phyloP scores from a whole-genome alignment of 352 stramenopile genomes.

The Ophiocytium majus region DNA sequence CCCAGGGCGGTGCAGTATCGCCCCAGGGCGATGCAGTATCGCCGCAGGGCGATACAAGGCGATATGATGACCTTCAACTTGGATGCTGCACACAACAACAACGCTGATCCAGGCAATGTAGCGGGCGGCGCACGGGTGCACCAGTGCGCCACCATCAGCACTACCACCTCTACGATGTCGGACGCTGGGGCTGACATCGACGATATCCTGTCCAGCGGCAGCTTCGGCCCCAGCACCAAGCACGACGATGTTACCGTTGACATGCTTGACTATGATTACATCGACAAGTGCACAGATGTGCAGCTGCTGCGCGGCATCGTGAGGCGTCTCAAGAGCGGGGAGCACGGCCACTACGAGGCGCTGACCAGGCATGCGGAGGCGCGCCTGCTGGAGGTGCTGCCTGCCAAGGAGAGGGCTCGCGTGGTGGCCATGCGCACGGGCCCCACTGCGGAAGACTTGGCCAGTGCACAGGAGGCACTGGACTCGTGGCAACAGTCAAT shows the following conservation, averaged over 20 bases:
- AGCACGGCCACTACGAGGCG: slow-evolving; percentile 43
- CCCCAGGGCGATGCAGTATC: no score
- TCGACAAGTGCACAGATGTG: slow-evolving; percentile 43
- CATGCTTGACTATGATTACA: slow-evolving; percentile 53
- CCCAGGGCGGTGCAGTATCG: no score
- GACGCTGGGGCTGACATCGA: slow-evolving; percentile 9
- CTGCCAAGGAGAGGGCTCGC: slow-evolving; percentile 7
- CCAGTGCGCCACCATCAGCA: no score
- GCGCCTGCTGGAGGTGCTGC: slow-evolving; percentile 42
- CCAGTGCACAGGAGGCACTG: background rate
- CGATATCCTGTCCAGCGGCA: background rate
- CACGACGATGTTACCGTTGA: slow-evolving; percentile 36
- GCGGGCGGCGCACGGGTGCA: no score
- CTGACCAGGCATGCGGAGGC: slow-evolving; percentile 44
- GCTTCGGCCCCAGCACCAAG: slow-evolving; percentile 8
- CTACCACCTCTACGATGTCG: no score
- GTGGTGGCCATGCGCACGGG: background rate
- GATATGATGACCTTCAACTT: no score
- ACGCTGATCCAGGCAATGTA: no score
- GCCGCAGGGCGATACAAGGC: no score
- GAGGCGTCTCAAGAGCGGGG: slow-evolving; percentile 36
- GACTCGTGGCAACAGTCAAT: background rate
- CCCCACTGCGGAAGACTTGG: background rate
- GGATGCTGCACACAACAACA: no score
- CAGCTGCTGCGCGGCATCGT: slow-evolving; percentile 36